Evolutionary conservation across 2,329 filamentous ascomycete species (phyloP).

Genomic region (Leptosphaerulina australis): DNA sequence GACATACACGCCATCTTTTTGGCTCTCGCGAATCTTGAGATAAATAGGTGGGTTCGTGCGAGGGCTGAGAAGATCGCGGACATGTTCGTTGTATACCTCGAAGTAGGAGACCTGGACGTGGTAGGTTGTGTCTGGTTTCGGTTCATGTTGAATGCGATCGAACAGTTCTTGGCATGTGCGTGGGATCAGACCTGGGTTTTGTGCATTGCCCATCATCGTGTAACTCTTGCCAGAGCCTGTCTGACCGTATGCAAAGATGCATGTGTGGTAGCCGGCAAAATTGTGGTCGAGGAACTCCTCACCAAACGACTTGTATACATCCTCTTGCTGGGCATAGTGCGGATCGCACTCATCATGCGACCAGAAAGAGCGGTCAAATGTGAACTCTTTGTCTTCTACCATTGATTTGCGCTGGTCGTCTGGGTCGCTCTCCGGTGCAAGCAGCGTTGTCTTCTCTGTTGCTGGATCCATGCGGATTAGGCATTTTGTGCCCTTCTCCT

Average conservation of each 20-base stretch:
- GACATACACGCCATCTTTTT: slow-evolving; percentile 92
- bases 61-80: slow-evolving; percentile 87
- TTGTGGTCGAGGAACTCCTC: slow-evolving; percentile 99
- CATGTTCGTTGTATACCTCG: slow-evolving; percentile 99
- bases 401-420: slow-evolving; percentile 68
- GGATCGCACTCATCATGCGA: slow-evolving; percentile 79
- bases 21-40: slow-evolving; percentile 95
- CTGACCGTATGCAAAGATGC: slow-evolving; percentile 98
- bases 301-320: slow-evolving; percentile 91
- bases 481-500: slow-evolving; percentile 79
- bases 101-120: slow-evolving; percentile 98
- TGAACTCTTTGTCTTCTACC: slow-evolving; percentile 87
- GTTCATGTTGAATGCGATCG: slow-evolving; percentile 83
- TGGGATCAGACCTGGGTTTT: slow-evolving; percentile 89
- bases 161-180: slow-evolving; percentile 96
- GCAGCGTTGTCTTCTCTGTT: slow-evolving; percentile 82
- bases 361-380: slow-evolving; percentile 99
- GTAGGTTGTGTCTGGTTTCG: slow-evolving; percentile 91
- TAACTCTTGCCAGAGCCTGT: slow-evolving; percentile 98
- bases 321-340: slow-evolving; percentile 90
- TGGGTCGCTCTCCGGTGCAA: slow-evolving; percentile 64
- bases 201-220: slow-evolving; percentile 90
- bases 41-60: slow-evolving; percentile 83
- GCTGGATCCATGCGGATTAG: slow-evolving; percentile 89
- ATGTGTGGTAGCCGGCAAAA: slow-evolving; percentile 98